These are phyloP conservation scores for Purshia tridentata DNA, from an alignment of 306 rosid genomes.

Conservation along the genomic window DNA sequence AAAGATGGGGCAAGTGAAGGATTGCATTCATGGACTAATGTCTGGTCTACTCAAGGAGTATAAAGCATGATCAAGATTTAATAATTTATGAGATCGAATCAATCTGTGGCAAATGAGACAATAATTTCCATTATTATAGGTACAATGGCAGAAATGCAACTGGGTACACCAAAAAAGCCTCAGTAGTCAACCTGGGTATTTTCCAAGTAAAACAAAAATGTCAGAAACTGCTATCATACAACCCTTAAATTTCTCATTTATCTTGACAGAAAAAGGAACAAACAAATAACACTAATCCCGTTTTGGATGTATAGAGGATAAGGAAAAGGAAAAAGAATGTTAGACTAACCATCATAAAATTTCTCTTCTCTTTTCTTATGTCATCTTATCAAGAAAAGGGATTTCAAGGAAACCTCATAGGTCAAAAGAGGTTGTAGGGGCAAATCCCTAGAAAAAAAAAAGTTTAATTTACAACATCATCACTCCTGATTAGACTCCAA, in stretches of 20 bases:
- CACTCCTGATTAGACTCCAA: not conserved
- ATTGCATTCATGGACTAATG: not conserved
- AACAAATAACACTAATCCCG: not conserved
- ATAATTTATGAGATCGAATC: not conserved
- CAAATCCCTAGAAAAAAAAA: not conserved
- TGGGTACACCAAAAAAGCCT: not conserved
- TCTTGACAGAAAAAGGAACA: not conserved
- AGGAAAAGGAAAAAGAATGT: not conserved
- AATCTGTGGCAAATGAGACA: not conserved
- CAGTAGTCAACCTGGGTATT: not conserved
- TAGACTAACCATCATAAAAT: not conserved
- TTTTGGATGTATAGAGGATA: not conserved
- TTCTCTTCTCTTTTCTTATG: not conserved
- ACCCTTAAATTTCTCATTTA: not conserved
- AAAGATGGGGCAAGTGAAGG: not conserved
- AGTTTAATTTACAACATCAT: not conserved
- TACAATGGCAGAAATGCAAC: not conserved
- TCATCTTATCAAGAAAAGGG: not conserved
- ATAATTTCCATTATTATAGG: not conserved
- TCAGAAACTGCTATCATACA: not conserved
- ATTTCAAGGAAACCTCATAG: not conserved
- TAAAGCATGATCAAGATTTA: constrained; percentile 7
- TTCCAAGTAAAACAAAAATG: not conserved
- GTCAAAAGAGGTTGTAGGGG: not conserved
- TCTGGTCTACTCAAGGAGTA: not conserved